These are phyloP conservation scores for Rhytidiadelphus loreus DNA, from an alignment of 225 moss, liverwort and hornwort genomes.

Conservation along the genomic window DNA sequence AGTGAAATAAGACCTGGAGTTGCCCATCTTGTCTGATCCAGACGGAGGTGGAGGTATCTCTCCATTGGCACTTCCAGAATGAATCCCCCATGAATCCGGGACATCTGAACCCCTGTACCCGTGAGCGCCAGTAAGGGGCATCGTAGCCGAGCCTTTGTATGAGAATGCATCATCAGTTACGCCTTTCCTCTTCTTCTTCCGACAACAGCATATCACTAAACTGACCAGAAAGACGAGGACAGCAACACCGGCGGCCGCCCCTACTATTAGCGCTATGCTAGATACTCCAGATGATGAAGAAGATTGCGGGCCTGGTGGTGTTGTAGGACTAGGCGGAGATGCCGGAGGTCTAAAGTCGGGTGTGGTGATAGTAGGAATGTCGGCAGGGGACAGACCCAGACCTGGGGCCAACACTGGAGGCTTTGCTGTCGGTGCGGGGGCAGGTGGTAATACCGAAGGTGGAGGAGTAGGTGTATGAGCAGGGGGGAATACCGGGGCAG, in stretches of 20 bases:
- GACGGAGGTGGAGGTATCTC: neutral
- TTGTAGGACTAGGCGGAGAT: neutral
- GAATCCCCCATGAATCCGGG: neutral
- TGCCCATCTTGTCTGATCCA: neutral
- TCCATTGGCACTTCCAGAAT: neutral
- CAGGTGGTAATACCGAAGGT: neutral
- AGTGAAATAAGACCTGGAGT: neutral
- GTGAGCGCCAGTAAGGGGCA: slow-evolving; percentile 27
- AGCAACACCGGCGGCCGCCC: neutral
- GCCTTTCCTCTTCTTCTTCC: slow-evolving; percentile 4
- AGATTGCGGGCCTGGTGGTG: neutral
- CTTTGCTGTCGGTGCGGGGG: neutral
- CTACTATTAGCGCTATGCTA: neutral
- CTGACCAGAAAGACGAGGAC: slow-evolving; percentile 1
- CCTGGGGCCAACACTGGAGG: neutral
- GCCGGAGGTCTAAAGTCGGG: neutral
- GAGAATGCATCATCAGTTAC: slow-evolving; percentile 4
- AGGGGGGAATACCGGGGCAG: neutral
- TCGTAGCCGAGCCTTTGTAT: slow-evolving; percentile 24
- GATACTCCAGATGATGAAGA: neutral
- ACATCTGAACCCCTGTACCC: slow-evolving; percentile 11
- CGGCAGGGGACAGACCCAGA: neutral
- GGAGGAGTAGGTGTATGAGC: neutral
- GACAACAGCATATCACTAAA: slow-evolving; percentile 3
- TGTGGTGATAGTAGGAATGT: neutral